These are phyloP conservation scores for Penicillium sp. DNA, from an alignment of 2,329 filamentous ascomycete species.

Conservation along the genomic window DNA sequence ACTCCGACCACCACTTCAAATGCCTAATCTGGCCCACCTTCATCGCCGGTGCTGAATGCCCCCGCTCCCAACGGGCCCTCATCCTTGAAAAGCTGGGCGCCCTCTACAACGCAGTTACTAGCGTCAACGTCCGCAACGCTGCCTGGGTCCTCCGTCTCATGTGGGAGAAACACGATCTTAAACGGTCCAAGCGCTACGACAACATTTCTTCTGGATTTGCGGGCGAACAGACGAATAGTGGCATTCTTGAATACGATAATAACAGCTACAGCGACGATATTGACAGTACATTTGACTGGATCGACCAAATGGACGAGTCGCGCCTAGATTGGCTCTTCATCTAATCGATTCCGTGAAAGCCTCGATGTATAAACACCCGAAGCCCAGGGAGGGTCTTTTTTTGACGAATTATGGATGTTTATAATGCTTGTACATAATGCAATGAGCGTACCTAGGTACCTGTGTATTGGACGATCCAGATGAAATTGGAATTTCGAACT, in stretches of 20 bases:
- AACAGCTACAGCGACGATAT: slow-evolving; percentile 22
- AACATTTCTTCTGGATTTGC: slow-evolving; percentile 1
- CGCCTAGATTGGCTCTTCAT: slow-evolving; percentile 42
- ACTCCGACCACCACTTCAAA: slow-evolving; percentile 40
- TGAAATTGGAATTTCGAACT: neutral
- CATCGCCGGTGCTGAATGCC: slow-evolving; percentile 42
- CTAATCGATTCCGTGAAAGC: slow-evolving; percentile 14
- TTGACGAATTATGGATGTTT: neutral
- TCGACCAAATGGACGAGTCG: slow-evolving; percentile 39
- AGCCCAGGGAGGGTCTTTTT: neutral
- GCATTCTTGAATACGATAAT: neutral
- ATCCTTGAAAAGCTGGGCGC: slow-evolving; percentile 32
- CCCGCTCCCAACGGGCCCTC: slow-evolving; percentile 30
- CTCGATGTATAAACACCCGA: neutral
- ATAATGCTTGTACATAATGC: slow-evolving; percentile 9
- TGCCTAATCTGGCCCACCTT: slow-evolving; percentile 44
- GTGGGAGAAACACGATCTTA: slow-evolving; percentile 40
- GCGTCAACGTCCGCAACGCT: slow-evolving; percentile 40
- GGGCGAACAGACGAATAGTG: neutral
- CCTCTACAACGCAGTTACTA: slow-evolving; percentile 35
- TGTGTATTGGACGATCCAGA: neutral
- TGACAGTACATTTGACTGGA: slow-evolving; percentile 38
- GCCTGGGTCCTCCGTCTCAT: slow-evolving; percentile 39
- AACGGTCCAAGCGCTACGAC: slow-evolving; percentile 14
- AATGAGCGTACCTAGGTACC: neutral